Evolutionary conservation across 2,329 filamentous ascomycete species (phyloP), one percentile per base, ranked within the genome.

Genomic region (Talaromyces sp.): DNA sequence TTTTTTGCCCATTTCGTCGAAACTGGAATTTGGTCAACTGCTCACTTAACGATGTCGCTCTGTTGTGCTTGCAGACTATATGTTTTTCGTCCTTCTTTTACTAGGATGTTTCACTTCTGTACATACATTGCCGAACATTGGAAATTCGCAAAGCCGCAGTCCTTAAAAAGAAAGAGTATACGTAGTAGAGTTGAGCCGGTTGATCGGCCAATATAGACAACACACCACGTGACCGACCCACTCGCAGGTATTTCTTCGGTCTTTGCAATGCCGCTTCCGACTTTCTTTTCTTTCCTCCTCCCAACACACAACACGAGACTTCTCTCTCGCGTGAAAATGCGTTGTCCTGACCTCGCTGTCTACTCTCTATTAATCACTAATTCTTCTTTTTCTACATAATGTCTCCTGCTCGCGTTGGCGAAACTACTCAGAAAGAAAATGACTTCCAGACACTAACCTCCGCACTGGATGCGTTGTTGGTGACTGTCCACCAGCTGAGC

Each of bases 391-490:
- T n/a, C 28, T 14, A 12, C 64, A 69, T 67, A 54, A 76, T 76
- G 73, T 72, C 74, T 64, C 72, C 73, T 65, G 69, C 71, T 62
- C 66, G 67, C 59, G 68, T 72, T 25, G 56, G 67, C 63, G 67
- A 69, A 57, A 67, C 73, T 46, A 62, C 66, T 64, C 73, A 73
- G 68, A 71, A 72, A 61, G 72, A 75, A 61, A 69, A 68, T 63
- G 73, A 75, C 65, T 69, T 78, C 42, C 70, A 75, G 63, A 72
- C 71, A 18, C 66, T 79, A 56, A 74, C 75, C 56, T 71, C 70
- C 68, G 75, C 75, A 46, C 76, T 79, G 65, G 76, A 78, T 73
- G 75, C 75, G 65, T 73, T 79, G 42, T 68, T 79, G 68, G 70
- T 78, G 69, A 76, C 75, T 23, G 71, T 73, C 48, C 75, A 76